Percentiles rank a stretch among this genome's conserved stretches.
Evolutionary conservation across 2,329 filamentous ascomycete genomes (phyloP).

Genomic region (Aspergillus piperis): DNA sequence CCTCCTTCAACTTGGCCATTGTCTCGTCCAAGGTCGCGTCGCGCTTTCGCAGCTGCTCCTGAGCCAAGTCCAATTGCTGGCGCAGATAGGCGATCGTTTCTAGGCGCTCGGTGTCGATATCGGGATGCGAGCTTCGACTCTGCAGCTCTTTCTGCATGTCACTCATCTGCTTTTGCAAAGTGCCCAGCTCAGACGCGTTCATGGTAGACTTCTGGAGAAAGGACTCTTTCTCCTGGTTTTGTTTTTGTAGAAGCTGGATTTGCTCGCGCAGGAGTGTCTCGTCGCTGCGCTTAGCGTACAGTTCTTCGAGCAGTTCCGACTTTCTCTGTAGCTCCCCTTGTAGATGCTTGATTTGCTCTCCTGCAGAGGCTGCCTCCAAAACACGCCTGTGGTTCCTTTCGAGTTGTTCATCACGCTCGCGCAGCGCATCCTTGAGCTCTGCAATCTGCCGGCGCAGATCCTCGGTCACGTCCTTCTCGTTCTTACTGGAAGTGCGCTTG

Average conservation of each 20-base stretch:
- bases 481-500: conserved; percentile 21
- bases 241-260: conserved; percentile 30
- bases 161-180: conserved; percentile 34
- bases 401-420: conserved; percentile 39
- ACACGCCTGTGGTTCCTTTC: conserved; percentile 34
- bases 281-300: conserved; percentile 26
- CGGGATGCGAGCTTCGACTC: conserved; percentile 22
- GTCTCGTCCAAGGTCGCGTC: conserved; percentile 38
- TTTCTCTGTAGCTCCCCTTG: conserved; percentile 41
- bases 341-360: conserved; percentile 42
- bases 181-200: conserved; percentile 23
- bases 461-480: conserved; percentile 21
- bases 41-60: conserved; percentile 38
- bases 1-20: conserved; percentile 34
- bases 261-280: conserved; percentile 32
- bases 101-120: conserved; percentile 31
- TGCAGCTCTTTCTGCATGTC: conserved; percentile 36
- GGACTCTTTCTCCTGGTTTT: conserved; percentile 29
- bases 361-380: conserved; percentile 38
- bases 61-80: conserved; percentile 34
- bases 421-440: conserved; percentile 33
- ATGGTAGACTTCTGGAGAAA: conserved; percentile 27
- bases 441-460: conserved; percentile 35
- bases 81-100: conserved; percentile 37
- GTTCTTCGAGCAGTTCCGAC: conserved; percentile 29